Base-by-base conservation (phyloP, 345 rosid species). In the Eucalyptus microcorys region DNA sequence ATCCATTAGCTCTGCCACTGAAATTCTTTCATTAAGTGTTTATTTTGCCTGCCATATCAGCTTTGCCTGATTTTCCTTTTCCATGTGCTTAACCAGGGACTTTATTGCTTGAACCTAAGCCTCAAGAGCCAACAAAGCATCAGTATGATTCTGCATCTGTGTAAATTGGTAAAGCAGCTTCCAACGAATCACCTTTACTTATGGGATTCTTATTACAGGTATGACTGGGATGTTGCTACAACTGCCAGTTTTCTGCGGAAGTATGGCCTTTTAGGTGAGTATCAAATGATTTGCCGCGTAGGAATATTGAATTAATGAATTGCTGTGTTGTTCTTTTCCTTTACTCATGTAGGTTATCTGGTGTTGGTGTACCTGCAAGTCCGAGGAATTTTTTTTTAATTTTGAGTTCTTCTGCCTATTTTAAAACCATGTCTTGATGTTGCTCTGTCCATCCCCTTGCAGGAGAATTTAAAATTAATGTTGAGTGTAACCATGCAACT, bases 151-250 rank as follows among this genome's bases (percentile, higher is more conserved):
- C 85, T 15, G 27, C 21, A 21, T 68, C 87, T 81, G 45, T 87
- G 52, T 48, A 13, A 48, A 48, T 47, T 79, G 22, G 26, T 76
- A 37, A 21, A 21, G 24, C 14, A 76, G 83, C 47, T 76, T 76
- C 45, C 14, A 9, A 9, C 21, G 27, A 10, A 37, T 76, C 45
- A 37, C 27, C 14, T 76, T 37, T 76, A 76, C 47, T 40, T 37
- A 76, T 37, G 83, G 47, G 45, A 76, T 21, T 76, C 47, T 76
- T 37, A 13, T 91, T 8, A 37, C 91, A 95, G 96, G 92, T 94
- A 97, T 88, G 99, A 98, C 85, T 98, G 99, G 99, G 99, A 98
- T 94, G 99, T 97, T 88, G 99, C 99, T 85, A 97, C 99, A 79
- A 85, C 99, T 89, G 94, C 98, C 45, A 94, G 94, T 90, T 98